Base-by-base conservation (phyloP, 2,329 filamentous ascomycete species). In the Talaromyces sp. region DNA sequence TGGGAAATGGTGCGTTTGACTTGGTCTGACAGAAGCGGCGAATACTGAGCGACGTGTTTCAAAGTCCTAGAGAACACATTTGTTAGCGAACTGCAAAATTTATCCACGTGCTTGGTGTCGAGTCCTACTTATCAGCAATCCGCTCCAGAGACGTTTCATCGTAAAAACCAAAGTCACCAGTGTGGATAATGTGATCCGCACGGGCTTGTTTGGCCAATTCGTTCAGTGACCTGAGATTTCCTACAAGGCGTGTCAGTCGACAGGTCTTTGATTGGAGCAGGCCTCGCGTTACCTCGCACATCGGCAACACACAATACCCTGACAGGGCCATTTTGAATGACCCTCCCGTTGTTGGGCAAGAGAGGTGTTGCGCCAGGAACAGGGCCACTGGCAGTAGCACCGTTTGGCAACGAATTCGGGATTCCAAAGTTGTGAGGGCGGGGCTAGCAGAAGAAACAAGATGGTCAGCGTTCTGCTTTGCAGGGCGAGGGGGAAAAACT, bases 151-250 rank as follows among this genome's bases (percentile, higher is more conserved):
- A 99, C 59, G 89, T 91, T 71, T 96, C 90, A 77, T 99, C 95
- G 81, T 99, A 99, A 81, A 99, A 99, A 65, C 95, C 95, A 75
- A 99, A 99, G 77, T 99, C 95, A 77, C 95, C 95, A 22, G 95
- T 99, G 79, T 99, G 95, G 72, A 99, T 92, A 77, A 99, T 96
- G 80, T 97, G 92, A 79, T 97, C 92, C 70, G 95, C 95, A 74
- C 90, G 90, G 65, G 95, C 93, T 74, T 95, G 90, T 78, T 91
- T 96, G 66, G 95, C 95, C 64, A 99, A 88, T 64, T 98, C 93
- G 80, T 99, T 99, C 71, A 99, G 83, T 67, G 95, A 97, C 79
- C 89, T 88, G 69, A 99, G 82, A 77, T 98, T 97, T 78, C 95
- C 95, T 99, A 69, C 25, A 8, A 28, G 47, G 11, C 42, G 33